Evolutionary conservation across 495 filamentous ascomycete genomes (phyloP).

Genomic region (Parathielavia hyrcaniae): DNA sequence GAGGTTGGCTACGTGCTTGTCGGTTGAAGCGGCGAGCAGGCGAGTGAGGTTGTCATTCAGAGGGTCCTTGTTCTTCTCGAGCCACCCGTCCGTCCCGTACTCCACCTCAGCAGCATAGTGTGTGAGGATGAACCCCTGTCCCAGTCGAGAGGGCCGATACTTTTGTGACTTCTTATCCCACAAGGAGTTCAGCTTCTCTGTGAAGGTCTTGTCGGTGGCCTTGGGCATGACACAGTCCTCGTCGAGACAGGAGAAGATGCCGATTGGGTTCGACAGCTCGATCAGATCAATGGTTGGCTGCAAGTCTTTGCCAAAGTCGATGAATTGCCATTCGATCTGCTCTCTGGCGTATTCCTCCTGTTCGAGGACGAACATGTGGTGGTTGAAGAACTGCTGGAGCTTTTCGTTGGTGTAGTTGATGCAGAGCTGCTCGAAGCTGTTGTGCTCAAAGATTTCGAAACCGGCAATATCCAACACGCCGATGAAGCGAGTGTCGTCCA

Average conservation of each 20-base stretch:
- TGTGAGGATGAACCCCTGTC: constrained; percentile 93
- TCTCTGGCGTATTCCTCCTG: constrained; percentile 98
- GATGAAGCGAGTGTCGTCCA: constrained; percentile 90
- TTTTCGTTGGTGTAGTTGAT: constrained; percentile 99
- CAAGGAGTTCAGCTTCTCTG: constrained; percentile 90
- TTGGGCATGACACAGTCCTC: constrained; percentile 99
- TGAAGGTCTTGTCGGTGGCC: constrained; percentile 93
- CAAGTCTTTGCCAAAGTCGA: constrained; percentile 95
- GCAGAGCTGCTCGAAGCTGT: constrained; percentile 98
- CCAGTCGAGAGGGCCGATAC: constrained; percentile 80
- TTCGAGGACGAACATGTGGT: constrained; percentile 99
- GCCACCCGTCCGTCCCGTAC: constrained; percentile 90
- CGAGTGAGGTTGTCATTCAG: constrained; percentile 93
- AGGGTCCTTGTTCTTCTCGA: constrained; percentile 99
- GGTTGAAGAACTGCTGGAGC: constrained; percentile 99
- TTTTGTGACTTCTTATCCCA: constrained; percentile 96
- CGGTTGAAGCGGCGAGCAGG: constrained; percentile 72
- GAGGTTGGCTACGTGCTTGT: constrained; percentile 75
- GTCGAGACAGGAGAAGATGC: constrained; percentile 97
- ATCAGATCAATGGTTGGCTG: constrained; percentile 98
- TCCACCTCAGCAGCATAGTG: constrained; percentile 98
- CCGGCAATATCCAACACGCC: constrained; percentile 98
- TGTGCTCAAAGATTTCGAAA: constrained; percentile 97
- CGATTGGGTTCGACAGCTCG: constrained; percentile 91
- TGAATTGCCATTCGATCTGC: constrained; percentile 99